A percentile compares a stretch with the other conserved stretches of the same genome.
Conservation (phyloP, 2,329 filamentous ascomycete genomes). For the Aspergillus felis region DNA sequence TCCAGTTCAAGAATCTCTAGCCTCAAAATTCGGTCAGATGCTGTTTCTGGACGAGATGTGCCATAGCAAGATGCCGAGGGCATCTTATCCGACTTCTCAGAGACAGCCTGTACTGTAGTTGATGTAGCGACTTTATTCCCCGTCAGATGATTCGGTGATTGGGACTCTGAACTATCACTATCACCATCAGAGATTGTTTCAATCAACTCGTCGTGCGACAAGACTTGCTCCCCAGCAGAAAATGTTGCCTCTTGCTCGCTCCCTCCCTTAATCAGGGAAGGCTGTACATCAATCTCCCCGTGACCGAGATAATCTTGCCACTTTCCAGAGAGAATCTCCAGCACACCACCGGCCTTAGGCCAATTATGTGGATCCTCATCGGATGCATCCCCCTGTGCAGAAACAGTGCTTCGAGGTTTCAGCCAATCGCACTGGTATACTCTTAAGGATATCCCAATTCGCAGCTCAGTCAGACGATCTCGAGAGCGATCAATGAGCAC, state of each 20-base stretch:
- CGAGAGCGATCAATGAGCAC: conserved; percentile 69
- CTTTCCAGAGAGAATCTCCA: conserved; percentile 26
- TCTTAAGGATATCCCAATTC: conserved; percentile 63
- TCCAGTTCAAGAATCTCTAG: conserved; percentile 73
- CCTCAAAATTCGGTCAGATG: conserved; percentile 45
- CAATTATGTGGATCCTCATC: conserved; percentile 18
- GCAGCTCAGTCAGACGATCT: conserved; percentile 63
- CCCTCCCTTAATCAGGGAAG: conserved; percentile 4
- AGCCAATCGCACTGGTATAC: conserved; percentile 25
- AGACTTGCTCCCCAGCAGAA: neutral
- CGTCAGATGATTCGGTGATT: neutral
- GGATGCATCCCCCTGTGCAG: conserved; percentile 9
- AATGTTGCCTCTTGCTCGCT: neutral
- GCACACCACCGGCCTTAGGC: conserved; percentile 31
- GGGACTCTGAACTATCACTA: neutral
- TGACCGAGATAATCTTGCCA: neutral
- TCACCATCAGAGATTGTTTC: neutral
- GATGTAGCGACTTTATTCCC: neutral
- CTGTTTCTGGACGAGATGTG: conserved; percentile 11
- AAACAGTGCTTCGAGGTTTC: conserved; percentile 17
- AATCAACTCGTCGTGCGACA: neutral
- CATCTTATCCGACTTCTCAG: neutral
- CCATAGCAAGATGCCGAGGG: neutral
- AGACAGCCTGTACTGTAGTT: no score
- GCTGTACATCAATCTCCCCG: neutral